Evolutionary conservation across 305 asterid genomes (phyloP).

Genomic region (Fraxinus albicans): DNA sequence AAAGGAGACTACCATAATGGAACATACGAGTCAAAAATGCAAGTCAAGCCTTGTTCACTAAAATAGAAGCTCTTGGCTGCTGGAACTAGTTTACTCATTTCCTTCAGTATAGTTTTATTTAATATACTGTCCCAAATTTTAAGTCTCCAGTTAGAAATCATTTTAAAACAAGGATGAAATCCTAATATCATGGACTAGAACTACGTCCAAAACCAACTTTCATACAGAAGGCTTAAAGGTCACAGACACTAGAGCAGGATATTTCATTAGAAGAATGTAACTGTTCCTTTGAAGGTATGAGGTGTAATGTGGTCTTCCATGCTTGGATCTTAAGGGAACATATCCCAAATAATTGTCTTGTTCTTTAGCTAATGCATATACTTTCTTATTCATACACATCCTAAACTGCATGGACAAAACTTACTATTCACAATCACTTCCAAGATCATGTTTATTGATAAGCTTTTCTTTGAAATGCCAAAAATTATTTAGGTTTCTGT

Average conservation of each 20-base stretch:
- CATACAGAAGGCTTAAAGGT: not conserved
- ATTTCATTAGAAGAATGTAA: not conserved
- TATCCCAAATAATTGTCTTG: not conserved
- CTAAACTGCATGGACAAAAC: not conserved
- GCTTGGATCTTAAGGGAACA: not conserved
- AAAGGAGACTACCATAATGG: not conserved
- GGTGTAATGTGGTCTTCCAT: not conserved
- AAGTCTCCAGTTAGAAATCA: not conserved
- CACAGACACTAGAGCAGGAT: not conserved
- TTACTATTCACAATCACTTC: not conserved
- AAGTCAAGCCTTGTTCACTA: not conserved
- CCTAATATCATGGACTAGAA: not conserved
- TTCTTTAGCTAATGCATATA: not conserved
- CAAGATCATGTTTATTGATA: not conserved
- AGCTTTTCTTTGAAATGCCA: not conserved
- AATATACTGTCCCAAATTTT: not conserved
- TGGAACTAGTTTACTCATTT: not conserved
- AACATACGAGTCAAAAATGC: not conserved
- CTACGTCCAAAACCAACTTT: not conserved
- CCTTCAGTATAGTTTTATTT: not conserved
- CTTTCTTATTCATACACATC: not conserved
- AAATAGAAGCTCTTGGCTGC: not conserved
- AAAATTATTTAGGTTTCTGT: not conserved
- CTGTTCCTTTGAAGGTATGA: not conserved
- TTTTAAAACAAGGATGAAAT: not conserved